Percentiles rank a stretch among this genome's conserved stretches.
Evolutionary conservation across 768 basidiomycete species (phyloP).

Genomic region (Phanerochaete carnosa): DNA sequence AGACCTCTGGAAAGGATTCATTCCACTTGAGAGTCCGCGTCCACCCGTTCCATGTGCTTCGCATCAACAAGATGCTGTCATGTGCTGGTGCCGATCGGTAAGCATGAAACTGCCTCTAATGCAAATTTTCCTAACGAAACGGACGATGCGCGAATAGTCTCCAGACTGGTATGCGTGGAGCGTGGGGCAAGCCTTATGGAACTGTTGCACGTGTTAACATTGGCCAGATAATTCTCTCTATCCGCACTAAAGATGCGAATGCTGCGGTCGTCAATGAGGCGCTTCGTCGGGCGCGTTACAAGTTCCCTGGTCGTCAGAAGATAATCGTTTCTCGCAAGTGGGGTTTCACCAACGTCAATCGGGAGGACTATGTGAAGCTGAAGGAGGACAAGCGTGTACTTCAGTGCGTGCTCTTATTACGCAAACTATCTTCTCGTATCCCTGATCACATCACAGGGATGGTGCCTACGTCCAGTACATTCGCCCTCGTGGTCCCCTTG

Average conservation of each 20-base stretch:
- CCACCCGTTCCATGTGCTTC: conserved; percentile 98
- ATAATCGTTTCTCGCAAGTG: conserved; percentile 97
- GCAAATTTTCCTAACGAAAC: no score
- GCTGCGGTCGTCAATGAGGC: conserved; percentile 92
- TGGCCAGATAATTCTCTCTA: conserved; percentile 89
- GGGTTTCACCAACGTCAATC: conserved; percentile 95
- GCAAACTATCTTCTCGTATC: conserved; percentile 7
- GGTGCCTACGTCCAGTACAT: conserved; percentile 96
- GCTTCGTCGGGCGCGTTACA: conserved; percentile 96
- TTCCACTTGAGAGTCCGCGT: conserved; percentile 98
- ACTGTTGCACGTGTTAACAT: conserved; percentile 96
- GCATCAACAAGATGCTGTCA: conserved; percentile 99
- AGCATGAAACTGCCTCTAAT: conserved; percentile 15
- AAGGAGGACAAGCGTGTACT: conserved; percentile 90
- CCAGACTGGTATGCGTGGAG: conserved; percentile 98
- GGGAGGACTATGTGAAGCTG: conserved; percentile 83
- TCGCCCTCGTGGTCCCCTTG: conserved; percentile 80
- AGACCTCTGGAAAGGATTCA: conserved; percentile 96
- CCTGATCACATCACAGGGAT: conserved; percentile 49
- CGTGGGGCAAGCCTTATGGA: conserved; percentile 99
- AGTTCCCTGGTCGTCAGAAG: conserved; percentile 99
- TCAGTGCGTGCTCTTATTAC: conserved; percentile 54
- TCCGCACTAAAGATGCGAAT: conserved; percentile 90
- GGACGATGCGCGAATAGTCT: conserved; percentile 44
- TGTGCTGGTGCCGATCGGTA: conserved; percentile 98